Evolutionary conservation across 2,329 filamentous ascomycete genomes (phyloP).

Genomic region (Colletotrichum magnum): DNA sequence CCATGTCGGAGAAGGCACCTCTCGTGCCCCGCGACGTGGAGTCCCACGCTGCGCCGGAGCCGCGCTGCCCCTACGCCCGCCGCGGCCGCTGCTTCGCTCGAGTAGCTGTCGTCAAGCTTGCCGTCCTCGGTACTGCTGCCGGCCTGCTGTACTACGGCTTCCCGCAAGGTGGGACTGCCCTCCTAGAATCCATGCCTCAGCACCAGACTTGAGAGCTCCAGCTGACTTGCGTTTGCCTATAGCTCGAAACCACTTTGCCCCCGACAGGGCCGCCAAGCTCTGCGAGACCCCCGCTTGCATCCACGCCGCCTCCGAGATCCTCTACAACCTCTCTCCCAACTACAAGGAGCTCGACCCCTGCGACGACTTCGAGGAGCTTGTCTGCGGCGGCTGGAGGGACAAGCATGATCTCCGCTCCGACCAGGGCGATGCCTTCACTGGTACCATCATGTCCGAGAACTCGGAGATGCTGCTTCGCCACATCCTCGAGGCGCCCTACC

Average conservation of each 20-base stretch:
- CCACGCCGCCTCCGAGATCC: slow-evolving; percentile 49
- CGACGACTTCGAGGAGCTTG: slow-evolving; percentile 76
- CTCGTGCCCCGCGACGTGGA: slow-evolving; percentile 12
- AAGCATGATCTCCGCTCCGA: slow-evolving; percentile 76
- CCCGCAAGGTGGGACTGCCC: slow-evolving; percentile 16
- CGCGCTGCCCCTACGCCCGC: slow-evolving; percentile 27
- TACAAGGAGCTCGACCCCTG: slow-evolving; percentile 77
- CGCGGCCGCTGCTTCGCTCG: slow-evolving; percentile 25
- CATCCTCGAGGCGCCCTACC: slow-evolving; percentile 73
- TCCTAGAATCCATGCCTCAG: background rate
- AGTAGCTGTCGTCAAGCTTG: slow-evolving; percentile 21
- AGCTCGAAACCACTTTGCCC: slow-evolving; percentile 18
- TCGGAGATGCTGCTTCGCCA: slow-evolving; percentile 72
- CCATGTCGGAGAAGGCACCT: slow-evolving; percentile 36
- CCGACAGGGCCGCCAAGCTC: slow-evolving; percentile 34
- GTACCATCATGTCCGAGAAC: slow-evolving; percentile 73
- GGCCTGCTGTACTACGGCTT: slow-evolving; percentile 23
- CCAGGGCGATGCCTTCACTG: slow-evolving; percentile 72
- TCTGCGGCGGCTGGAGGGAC: slow-evolving; percentile 77
- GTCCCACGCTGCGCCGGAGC: background rate
- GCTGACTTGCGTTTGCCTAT: background rate
- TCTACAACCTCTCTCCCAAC: slow-evolving; percentile 51
- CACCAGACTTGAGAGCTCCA: background rate
- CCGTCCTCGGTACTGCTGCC: slow-evolving; percentile 25
- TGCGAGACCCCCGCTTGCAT: slow-evolving; percentile 48